Percentiles rank a stretch among this genome's conserved stretches.
Conservation (phyloP, 2,329 filamentous ascomycete species). For the Trichoderma sp. region DNA sequence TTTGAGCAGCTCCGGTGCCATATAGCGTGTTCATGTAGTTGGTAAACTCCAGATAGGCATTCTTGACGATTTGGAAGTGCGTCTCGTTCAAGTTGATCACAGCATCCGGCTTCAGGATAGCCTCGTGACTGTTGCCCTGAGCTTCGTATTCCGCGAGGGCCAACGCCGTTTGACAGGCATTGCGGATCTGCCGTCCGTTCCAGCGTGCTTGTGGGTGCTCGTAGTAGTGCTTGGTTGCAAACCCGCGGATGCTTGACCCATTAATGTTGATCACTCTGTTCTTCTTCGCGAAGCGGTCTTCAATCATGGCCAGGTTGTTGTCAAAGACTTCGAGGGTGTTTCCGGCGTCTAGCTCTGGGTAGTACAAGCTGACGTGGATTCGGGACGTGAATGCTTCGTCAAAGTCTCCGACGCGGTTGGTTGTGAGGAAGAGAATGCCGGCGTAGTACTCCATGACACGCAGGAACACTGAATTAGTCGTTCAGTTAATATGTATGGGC, state of each 20-base stretch:
- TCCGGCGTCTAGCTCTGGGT: conserved; percentile 25
- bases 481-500: too few species aligned
- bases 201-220: conserved; percentile 5
- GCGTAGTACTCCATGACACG: conserved; percentile 42
- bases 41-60: conserved; percentile 34
- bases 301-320: conserved; percentile 31
- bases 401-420: conserved; percentile 41
- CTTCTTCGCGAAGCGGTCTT: conserved; percentile 28
- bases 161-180: conserved; percentile 27
- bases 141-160: conserved; percentile 42
- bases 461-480: conserved; percentile 37
- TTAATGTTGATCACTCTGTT: not conserved
- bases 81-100: conserved; percentile 27
- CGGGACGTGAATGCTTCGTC: conserved; percentile 44
- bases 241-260: not conserved
- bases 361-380: conserved; percentile 41
- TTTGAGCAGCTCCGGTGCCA: not conserved
- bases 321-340: conserved; percentile 25
- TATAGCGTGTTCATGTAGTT: conserved; percentile 30
- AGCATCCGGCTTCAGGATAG: conserved; percentile 21
- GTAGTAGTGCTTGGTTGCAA: not conserved
- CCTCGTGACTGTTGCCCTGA: conserved; percentile 31
- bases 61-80: conserved; percentile 32
- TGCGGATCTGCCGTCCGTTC: conserved; percentile 31
- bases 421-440: conserved; percentile 44